phyloP scores from a whole-genome alignment of 1,284 basidiomycete species.

The Leccinum ponderosum region DNA sequence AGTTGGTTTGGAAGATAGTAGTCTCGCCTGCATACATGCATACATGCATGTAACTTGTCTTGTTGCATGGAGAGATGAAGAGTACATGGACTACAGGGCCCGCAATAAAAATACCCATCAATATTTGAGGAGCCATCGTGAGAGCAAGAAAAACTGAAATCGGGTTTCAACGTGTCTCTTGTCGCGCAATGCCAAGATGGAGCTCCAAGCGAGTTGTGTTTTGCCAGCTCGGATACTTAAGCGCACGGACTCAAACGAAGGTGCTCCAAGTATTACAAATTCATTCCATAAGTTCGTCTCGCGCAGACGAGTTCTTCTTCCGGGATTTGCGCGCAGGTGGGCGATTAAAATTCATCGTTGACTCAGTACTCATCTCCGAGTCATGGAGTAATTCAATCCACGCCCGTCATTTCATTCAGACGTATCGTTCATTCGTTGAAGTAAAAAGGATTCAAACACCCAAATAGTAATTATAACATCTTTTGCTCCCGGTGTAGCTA shows the following conservation, averaged over 20 bases:
- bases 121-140: neutral
- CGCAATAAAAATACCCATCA: conserved; percentile 1
- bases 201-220: conserved; percentile 14
- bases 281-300: neutral
- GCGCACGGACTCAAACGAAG: conserved; percentile 20
- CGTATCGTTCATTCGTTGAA: conserved; percentile 13
- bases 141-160: conserved; percentile 6
- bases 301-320: conserved; percentile 5
- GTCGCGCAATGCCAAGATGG: neutral
- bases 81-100: conserved; percentile 13
- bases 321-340: neutral
- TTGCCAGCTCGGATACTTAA: conserved; percentile 17
- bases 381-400: conserved; percentile 6
- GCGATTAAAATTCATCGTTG: neutral
- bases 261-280: neutral
- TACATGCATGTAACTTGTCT: conserved; percentile 6
- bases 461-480: conserved; percentile 9
- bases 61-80: conserved; percentile 14
- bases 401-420: neutral
- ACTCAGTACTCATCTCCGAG: neutral
- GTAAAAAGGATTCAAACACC: conserved; percentile 5
- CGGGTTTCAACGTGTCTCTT: conserved; percentile 9
- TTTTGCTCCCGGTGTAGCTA: conserved; percentile 10
- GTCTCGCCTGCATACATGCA: neutral
- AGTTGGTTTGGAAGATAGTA: neutral